These are phyloP conservation scores for Phytophthora ramorum DNA, from an alignment of 352 stramenopile species.

Conservation along the genomic window DNA sequence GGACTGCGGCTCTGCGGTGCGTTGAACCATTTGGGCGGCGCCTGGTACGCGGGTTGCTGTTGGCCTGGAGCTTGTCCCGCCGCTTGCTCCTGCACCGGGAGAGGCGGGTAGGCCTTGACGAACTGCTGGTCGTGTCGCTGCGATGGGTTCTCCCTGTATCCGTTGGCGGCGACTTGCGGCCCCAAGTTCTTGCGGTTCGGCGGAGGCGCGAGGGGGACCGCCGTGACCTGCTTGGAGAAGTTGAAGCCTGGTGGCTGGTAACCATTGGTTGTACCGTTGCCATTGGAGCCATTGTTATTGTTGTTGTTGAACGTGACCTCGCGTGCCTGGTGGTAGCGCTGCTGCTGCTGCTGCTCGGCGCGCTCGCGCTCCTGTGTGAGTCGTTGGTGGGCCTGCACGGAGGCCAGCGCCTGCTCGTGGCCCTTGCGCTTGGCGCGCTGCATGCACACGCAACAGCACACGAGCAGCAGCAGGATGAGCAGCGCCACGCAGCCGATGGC, in stretches of 20 bases:
- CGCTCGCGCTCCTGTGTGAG: slow-evolving; percentile 49
- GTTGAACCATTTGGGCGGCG: slow-evolving; percentile 34
- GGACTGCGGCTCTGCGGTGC: slow-evolving; percentile 9
- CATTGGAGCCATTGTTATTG: not conserved
- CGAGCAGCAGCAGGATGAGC: slow-evolving; percentile 67
- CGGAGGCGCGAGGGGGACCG: slow-evolving; percentile 30
- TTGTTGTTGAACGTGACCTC: slow-evolving; percentile 24
- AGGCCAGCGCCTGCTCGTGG: slow-evolving; percentile 64
- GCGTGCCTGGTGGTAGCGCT: slow-evolving; percentile 56
- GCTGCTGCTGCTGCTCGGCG: slow-evolving; percentile 47
- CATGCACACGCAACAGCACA: slow-evolving; percentile 84
- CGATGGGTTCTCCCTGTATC: slow-evolving; percentile 35
- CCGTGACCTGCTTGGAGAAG: slow-evolving; percentile 42
- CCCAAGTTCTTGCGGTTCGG: slow-evolving; percentile 39
- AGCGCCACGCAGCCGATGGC: slow-evolving; percentile 66
- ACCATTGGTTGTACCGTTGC: slow-evolving; percentile 35
- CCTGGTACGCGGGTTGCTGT: slow-evolving; percentile 23
- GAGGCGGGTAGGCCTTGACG: slow-evolving; percentile 33
- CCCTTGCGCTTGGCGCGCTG: slow-evolving; percentile 82
- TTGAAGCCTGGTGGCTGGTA: slow-evolving; percentile 38
- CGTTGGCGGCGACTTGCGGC: slow-evolving; percentile 54
- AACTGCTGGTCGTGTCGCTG: slow-evolving; percentile 41
- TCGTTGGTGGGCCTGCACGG: slow-evolving; percentile 62
- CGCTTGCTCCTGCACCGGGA: slow-evolving; percentile 31
- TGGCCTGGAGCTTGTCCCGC: slow-evolving; percentile 6